phyloP scores from a whole-genome alignment of 2,329 filamentous ascomycete species.

The Knufia fluminis region DNA sequence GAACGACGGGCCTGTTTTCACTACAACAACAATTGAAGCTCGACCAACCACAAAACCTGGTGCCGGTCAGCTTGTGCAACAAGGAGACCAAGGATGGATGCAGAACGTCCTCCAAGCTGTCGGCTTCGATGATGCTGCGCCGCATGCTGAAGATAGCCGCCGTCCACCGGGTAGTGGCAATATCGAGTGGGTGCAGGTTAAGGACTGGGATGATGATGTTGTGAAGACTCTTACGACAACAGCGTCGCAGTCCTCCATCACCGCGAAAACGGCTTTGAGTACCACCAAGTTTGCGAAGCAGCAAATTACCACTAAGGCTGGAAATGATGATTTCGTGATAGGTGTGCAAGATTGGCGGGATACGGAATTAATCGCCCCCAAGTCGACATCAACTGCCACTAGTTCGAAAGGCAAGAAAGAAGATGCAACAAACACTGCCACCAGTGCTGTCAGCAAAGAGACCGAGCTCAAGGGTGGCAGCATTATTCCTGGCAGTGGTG shows the following conservation, averaged over 20 bases:
- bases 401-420: slow-evolving; percentile 13
- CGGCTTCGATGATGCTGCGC: slow-evolving; percentile 29
- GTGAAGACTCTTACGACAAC: slow-evolving; percentile 13
- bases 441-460: slow-evolving; percentile 21
- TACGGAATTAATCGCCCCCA: slow-evolving; percentile 55
- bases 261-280: slow-evolving; percentile 10
- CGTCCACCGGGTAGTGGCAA: slow-evolving; percentile 64
- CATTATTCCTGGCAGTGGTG: slow-evolving; percentile 62
- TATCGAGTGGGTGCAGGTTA: slow-evolving; percentile 61
- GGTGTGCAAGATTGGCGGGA: slow-evolving; percentile 84
- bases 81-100: slow-evolving; percentile 37
- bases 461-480: slow-evolving; percentile 51
- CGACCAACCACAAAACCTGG: slow-evolving; percentile 16
- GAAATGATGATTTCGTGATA: slow-evolving; percentile 61
- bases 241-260: slow-evolving; percentile 16
- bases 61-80: slow-evolving; percentile 14
- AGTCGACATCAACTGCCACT: slow-evolving; percentile 15
- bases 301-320: slow-evolving; percentile 23
- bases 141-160: slow-evolving; percentile 42
- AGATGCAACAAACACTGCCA: slow-evolving; percentile 20
- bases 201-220: slow-evolving; percentile 54
- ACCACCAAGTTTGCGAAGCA: slow-evolving; percentile 24
- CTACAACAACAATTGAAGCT: slow-evolving; percentile 21
- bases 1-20: slow-evolving; percentile 24
- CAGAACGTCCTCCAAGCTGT: slow-evolving; percentile 37